Evolutionary conservation across 2,329 filamentous ascomycete genomes (phyloP).

Genomic region (Blastomyces parvus): DNA sequence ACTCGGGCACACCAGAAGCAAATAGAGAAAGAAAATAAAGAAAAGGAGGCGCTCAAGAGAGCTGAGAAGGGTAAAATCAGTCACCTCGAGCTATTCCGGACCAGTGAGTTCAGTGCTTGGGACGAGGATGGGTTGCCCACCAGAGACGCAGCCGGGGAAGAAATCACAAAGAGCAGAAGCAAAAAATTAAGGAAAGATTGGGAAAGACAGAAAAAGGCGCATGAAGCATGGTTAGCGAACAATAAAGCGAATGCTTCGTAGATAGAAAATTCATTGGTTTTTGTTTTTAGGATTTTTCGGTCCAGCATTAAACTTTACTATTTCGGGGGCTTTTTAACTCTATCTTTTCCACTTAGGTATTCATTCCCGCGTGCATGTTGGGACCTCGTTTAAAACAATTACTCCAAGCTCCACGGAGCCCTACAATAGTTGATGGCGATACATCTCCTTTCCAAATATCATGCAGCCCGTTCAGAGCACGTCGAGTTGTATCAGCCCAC

Average conservation of each 20-base stretch:
- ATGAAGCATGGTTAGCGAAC: constrained; percentile 51
- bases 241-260: background rate
- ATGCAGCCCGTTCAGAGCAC: too few species aligned
- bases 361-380: too few species aligned
- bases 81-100: constrained; percentile 50
- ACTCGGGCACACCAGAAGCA: constrained; percentile 37
- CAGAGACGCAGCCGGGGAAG: constrained; percentile 65
- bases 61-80: constrained; percentile 49
- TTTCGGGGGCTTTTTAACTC: background rate
- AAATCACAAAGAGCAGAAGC: constrained; percentile 65
- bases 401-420: too few species aligned
- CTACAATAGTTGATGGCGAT: too few species aligned
- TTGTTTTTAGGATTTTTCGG: background rate
- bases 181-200: constrained; percentile 87
- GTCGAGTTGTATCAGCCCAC: too few species aligned
- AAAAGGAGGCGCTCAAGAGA: constrained; percentile 44
- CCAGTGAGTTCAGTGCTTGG: constrained; percentile 62
- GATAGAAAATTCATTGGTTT: background rate
- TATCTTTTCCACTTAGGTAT: too few species aligned
- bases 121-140: constrained; percentile 73
- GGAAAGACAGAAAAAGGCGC: constrained; percentile 79
- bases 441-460: too few species aligned
- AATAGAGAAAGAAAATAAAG: constrained; percentile 51
- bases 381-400: too few species aligned
- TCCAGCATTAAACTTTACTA: background rate